phyloP scores from a whole-genome alignment of 192 early-diverging fungal genomes.

The Coemansia sp. region DNA sequence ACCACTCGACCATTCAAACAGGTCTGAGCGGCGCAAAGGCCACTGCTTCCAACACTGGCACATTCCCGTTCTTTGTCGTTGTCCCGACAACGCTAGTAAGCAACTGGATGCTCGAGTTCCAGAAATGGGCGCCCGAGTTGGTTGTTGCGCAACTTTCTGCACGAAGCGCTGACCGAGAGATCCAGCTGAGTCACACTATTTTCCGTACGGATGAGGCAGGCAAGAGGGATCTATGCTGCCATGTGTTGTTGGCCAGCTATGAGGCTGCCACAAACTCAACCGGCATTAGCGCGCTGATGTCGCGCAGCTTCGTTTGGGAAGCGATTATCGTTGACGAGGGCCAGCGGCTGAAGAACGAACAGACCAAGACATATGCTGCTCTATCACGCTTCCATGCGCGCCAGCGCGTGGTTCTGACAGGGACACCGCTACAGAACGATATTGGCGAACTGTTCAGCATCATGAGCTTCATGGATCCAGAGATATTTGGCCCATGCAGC shows the following conservation, averaged over 20 bases:
- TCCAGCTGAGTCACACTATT: constrained; percentile 45
- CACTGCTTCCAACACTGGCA: constrained; percentile 62
- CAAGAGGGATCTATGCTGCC: constrained; percentile 68
- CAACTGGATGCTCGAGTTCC: constrained; percentile 90
- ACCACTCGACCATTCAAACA: constrained; percentile 41
- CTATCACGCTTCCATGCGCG: constrained; percentile 74
- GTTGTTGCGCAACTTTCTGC: constrained; percentile 87
- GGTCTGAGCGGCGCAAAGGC: not conserved
- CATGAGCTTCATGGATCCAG: constrained; percentile 88
- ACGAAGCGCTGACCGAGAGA: constrained; percentile 65
- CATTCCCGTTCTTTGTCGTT: constrained; percentile 92
- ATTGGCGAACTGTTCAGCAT: constrained; percentile 85
- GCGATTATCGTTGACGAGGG: constrained; percentile 93
- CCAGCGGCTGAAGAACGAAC: constrained; percentile 93
- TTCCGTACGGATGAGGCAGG: constrained; percentile 11
- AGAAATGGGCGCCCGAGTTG: constrained; percentile 91
- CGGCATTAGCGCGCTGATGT: constrained; percentile 36
- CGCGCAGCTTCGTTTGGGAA: constrained; percentile 79
- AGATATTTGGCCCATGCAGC: constrained; percentile 65
- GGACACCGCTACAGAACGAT: constrained; percentile 96
- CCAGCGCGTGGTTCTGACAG: constrained; percentile 92
- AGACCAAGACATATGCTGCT: constrained; percentile 82
- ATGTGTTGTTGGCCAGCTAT: constrained; percentile 93
- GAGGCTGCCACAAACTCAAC: constrained; percentile 85
- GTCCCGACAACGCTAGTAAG: constrained; percentile 92